Evolutionary conservation across 331 rosid species (phyloP).

Genomic region (Cucumis variabilis): DNA sequence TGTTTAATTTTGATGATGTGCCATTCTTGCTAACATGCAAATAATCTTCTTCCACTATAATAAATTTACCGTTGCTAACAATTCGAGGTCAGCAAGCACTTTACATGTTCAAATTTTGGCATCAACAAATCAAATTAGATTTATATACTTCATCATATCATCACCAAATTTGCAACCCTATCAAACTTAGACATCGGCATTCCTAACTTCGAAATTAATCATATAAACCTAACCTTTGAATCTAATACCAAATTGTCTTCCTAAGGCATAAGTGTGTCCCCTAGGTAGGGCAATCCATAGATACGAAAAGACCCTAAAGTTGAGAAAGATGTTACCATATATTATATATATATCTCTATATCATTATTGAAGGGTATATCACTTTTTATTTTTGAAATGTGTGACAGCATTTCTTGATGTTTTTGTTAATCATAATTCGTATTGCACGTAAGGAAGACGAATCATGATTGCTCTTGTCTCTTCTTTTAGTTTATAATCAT

Average conservation of each 20-base stretch:
- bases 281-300: background rate
- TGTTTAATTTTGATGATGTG: no score
- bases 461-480: constrained; percentile 18
- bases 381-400: background rate
- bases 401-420: constrained; percentile 27
- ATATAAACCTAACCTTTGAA: background rate
- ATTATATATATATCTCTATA: no score
- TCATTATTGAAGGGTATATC: background rate
- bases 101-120: no score
- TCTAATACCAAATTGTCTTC: background rate
- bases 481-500: constrained; percentile 20
- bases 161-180: background rate
- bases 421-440: constrained; percentile 21
- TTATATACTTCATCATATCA: background rate
- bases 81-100: no score
- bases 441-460: constrained; percentile 26
- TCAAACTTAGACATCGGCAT: background rate
- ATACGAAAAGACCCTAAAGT: background rate
- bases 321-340: background rate
- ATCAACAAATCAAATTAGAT: background rate
- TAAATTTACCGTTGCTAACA: no score
- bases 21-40: no score
- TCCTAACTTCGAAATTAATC: background rate
- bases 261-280: background rate
- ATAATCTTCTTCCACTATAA: no score